Evolutionary conservation across 2,329 filamentous ascomycete species (phyloP), one percentile per base, ranked within the genome.

Genomic region (Aspergillus piperis): DNA sequence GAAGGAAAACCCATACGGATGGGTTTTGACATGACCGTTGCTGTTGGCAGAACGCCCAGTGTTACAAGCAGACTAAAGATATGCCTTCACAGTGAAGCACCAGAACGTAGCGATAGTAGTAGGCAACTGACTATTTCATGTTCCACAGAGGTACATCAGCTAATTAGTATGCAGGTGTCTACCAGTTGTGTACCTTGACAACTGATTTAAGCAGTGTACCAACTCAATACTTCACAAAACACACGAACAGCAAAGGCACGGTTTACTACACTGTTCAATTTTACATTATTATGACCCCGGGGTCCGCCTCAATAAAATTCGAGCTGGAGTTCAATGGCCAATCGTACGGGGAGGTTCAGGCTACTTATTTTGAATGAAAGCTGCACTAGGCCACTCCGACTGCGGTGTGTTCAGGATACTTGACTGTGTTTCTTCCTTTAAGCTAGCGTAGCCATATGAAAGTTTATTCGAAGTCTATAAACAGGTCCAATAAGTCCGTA

Each of bases 321-420:
- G 59, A 70, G 2, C 38, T 68, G 13, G 55, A 68, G n/a, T 68
- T 71, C n/a, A 66, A 70, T 17, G 64, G 61, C 1, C 53, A 63
- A 1, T 61, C 62, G 0, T 70, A 68, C 21, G 70, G 69, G 3
- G 62, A 38, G 2, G 61, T 69, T 2, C 55, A 55, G 38, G 58
- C 59, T 15, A 48, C 57, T 36, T 36, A 11, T 70, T 68, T 47
- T 65, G 15, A 66, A 21, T 25, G 5, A 25, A 8, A 23, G 23
- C 17, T 7, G 21, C 30, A 30, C 27, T 10, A 10, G 8, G 27
- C 2, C 25, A n/a, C 15, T 49, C 10, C 30, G 11, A 23, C 21
- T 13, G 21, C 19, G n/a, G 17, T 42, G n/a, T n/a, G 39, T 17
- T 36, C 30, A 36, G 11, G 32, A 36, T 4, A 13, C 7, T 17